These are phyloP conservation scores for Schizosaccharomyces versatilis DNA, from an alignment of 1,139 yeast species.

Conservation along the genomic window DNA sequence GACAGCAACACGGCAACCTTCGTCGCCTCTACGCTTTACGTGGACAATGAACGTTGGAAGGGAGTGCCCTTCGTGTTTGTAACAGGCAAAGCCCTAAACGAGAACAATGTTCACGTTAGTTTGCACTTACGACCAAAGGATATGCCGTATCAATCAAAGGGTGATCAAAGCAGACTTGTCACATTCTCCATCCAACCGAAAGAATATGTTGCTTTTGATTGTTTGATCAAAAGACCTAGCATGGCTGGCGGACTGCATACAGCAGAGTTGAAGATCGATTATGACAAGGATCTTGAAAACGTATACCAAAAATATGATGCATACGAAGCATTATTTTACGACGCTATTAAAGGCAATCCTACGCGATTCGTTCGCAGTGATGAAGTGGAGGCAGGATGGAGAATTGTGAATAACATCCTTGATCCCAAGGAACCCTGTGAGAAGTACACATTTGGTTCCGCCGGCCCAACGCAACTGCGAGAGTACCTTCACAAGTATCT, in stretches of 20 bases:
- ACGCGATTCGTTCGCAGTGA: conserved; percentile 95
- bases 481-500: conserved; percentile 26
- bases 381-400: conserved; percentile 87
- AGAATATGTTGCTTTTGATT: conserved; percentile 78
- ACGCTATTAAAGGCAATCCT: conserved; percentile 77
- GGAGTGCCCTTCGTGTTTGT: conserved; percentile 90
- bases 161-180: conserved; percentile 74
- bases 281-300: conserved; percentile 58
- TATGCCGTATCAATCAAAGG: conserved; percentile 57
- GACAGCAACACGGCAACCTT: conserved; percentile 76
- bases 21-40: conserved; percentile 61
- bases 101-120: conserved; percentile 66
- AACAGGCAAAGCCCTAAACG: conserved; percentile 53
- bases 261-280: conserved; percentile 78
- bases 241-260: conserved; percentile 56
- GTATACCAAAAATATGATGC: conserved; percentile 89
- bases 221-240: conserved; percentile 87
- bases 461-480: conserved; percentile 56
- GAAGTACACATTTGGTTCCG: conserved; percentile 76
- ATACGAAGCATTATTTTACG: conserved; percentile 83
- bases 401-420: conserved; percentile 48
- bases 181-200: conserved; percentile 86
- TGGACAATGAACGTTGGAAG: conserved; percentile 89
- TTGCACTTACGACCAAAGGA: conserved; percentile 53
- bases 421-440: conserved; percentile 30